Evolutionary conservation across 192 early-diverging fungal genomes (phyloP), one percentile per base, ranked within the genome.

Genomic region (Linnemannia exigua): DNA sequence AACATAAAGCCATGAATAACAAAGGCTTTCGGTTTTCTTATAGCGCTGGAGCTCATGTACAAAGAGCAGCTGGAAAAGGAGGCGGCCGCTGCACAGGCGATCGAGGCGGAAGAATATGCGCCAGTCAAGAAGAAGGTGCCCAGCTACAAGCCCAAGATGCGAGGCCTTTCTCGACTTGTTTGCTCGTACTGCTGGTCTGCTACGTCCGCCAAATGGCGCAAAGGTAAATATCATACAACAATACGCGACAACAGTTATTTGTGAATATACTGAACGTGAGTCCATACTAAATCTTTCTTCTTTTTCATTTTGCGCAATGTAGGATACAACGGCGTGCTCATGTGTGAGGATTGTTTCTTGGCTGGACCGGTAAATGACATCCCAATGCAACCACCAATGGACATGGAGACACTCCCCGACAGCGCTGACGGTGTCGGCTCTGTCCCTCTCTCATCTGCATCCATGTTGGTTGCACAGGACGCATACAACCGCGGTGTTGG

Each of bases 271-370:
- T 5, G 48, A 2, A 11, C 5, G 15, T 17, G 5, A 2, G 15
- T 50, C 15, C 2, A 50, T 50, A 16, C 17, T 50, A 17, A 16
- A 14, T 1, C 41, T 16, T 31, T 28, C 14, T 6, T 16, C 28
- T 68, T 76, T 22, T 44, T 35, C 12, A 67, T 19, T 3, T 9
- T 67, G 19, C 6, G 20, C 19, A 22, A 37, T n/a, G n/a, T 72
- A 91, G 94, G 94, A 7, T 94, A 94, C 78, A 91, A 95, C 51
- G 93, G 93, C 5, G 90, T 95, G 8, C 81, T 94, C 5, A 93
- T 95, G 93, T 95, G 94, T 76, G 90, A 92, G 76, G 84, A 84
- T 25, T 95, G 94, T 79, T 95, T 93, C 76, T 79, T 89, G 36
- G 76, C 92, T 17, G 92, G 92, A 9, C 85, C 91, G 1, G 80